phyloP scores from a whole-genome alignment of 805 yeast genomes.

The Wickerhamomyces xylosicus region DNA sequence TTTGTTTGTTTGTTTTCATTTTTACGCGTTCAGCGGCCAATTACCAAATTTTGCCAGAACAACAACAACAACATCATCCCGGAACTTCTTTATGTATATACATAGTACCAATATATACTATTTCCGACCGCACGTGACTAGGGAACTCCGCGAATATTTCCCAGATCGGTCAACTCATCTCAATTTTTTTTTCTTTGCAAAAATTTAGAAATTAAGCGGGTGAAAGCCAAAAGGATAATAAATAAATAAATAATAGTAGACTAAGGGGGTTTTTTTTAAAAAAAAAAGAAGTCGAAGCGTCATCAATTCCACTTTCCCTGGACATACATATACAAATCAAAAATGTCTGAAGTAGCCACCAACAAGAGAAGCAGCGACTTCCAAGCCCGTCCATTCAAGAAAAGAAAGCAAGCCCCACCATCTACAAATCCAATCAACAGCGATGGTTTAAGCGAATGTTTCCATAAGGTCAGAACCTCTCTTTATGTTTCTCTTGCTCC shows the following conservation, averaged over 20 bases:
- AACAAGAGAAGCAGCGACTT: neutral
- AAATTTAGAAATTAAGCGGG: neutral
- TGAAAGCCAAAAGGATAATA: too few relatives aligned
- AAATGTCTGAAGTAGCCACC: neutral
- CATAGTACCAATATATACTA: too few relatives aligned
- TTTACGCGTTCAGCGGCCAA: too few relatives aligned
- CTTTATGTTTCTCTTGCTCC: slow-evolving; percentile 89
- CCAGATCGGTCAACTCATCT: neutral
- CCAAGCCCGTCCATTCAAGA: slow-evolving; percentile 5
- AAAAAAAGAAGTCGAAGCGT: too few relatives aligned
- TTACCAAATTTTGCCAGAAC: too few relatives aligned
- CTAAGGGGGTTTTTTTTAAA: too few relatives aligned
- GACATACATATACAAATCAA: too few relatives aligned
- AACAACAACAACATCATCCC: too few relatives aligned
- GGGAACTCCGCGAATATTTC: neutral
- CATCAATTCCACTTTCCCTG: neutral
- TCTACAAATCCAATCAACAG: slow-evolving; percentile 27
- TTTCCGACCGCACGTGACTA: too few relatives aligned
- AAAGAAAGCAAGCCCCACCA: slow-evolving; percentile 10
- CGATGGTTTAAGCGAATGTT: slow-evolving; percentile 56
- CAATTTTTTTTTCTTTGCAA: neutral
- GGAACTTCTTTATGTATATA: too few relatives aligned
- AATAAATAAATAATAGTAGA: too few relatives aligned
- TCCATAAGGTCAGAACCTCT: slow-evolving; percentile 46
- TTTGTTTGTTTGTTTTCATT: too few relatives aligned